Evolutionary conservation across 768 basidiomycete genomes (phyloP).

Genomic region (Boletus barrowsii): DNA sequence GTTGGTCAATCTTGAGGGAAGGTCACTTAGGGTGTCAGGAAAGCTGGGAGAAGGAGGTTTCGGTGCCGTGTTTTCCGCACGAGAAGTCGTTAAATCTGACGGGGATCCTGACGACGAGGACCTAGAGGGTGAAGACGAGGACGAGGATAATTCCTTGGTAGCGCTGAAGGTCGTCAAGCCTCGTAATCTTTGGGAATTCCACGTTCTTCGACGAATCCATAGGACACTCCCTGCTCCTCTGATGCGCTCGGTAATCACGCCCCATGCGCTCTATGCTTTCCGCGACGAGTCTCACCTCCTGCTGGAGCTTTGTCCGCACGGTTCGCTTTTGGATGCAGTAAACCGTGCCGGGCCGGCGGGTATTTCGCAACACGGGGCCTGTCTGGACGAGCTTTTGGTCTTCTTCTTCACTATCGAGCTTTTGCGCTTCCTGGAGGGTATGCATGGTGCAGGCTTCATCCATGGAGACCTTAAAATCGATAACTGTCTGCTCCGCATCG

Average conservation of each 20-base stretch:
- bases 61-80: conserved; percentile 90
- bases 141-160: conserved; percentile 55
- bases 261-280: conserved; percentile 80
- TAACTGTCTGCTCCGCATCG: conserved; percentile 92
- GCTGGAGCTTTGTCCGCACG: conserved; percentile 86
- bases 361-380: conserved; percentile 75
- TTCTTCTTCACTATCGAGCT: conserved; percentile 96
- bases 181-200: conserved; percentile 88
- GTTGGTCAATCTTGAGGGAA: conserved; percentile 59
- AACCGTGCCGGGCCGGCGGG: conserved; percentile 78
- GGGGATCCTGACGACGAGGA: conserved; percentile 42
- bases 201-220: conserved; percentile 77
- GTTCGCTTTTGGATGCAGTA: conserved; percentile 87
- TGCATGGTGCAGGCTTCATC: conserved; percentile 83
- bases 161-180: conserved; percentile 94
- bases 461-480: conserved; percentile 99
- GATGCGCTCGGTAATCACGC: conserved; percentile 67
- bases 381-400: conserved; percentile 88
- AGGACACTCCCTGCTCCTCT: conserved; percentile 56
- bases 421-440: conserved; percentile 72
- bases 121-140: conserved; percentile 51
- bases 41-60: conserved; percentile 98
- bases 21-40: conserved; percentile 66
- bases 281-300: conserved; percentile 87
- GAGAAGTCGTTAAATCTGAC: conserved; percentile 46